phyloP scores from a whole-genome alignment of 2,329 filamentous ascomycete species.

The Fusarium circinatum region DNA sequence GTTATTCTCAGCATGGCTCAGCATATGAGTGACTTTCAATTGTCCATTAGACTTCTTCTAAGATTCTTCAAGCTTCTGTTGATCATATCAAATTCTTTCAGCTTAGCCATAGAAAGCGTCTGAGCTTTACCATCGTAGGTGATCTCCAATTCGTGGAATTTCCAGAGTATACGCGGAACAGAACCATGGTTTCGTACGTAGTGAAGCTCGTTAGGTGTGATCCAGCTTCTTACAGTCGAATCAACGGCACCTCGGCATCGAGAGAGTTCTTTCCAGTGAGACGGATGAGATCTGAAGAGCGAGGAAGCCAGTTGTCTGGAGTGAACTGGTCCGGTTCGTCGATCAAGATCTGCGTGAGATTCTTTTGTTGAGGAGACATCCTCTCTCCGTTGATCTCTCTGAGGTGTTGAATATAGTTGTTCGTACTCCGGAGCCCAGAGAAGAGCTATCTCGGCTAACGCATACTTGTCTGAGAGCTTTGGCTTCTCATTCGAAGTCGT shows the following conservation, averaged over 20 bases:
- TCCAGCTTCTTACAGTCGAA: not conserved
- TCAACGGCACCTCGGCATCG: not conserved
- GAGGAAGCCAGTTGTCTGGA: not conserved
- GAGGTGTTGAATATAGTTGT: not conserved
- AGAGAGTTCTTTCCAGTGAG: not conserved
- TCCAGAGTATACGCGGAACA: not conserved
- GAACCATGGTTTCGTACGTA: not conserved
- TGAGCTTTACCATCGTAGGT: not conserved
- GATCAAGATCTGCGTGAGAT: not conserved
- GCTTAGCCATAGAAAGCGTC: not conserved
- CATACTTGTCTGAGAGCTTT: not conserved
- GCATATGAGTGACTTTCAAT: not conserved
- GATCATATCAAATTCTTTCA: not conserved
- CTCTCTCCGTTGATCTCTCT: not conserved
- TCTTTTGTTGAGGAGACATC: not conserved
- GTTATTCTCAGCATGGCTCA: not conserved
- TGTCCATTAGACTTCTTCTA: conserved; percentile 48
- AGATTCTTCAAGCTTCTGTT: conserved; percentile 53
- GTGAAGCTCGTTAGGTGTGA: not conserved
- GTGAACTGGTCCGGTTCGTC: not conserved
- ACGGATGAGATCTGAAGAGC: not conserved
- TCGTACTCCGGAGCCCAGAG: fast-evolving
- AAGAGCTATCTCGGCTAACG: not conserved
- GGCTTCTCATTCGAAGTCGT: fast-evolving
- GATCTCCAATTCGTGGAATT: not conserved